phyloP scores from a whole-genome alignment of 306 rosid genomes.

The Castanea mollissima region DNA sequence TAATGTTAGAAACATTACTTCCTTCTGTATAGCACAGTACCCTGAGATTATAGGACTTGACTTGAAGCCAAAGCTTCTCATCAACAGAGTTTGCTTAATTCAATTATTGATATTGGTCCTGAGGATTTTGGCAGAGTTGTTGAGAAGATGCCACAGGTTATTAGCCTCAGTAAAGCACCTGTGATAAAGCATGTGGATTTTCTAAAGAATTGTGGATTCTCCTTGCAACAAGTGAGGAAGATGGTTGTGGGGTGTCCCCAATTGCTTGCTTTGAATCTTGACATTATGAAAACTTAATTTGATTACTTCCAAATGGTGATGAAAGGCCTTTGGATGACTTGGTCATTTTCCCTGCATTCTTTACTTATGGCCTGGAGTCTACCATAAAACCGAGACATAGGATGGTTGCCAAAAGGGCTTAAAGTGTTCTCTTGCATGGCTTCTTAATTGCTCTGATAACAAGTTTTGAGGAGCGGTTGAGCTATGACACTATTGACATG shows the following conservation, averaged over 20 bases:
- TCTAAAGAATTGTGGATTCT: slow-evolving; percentile 71
- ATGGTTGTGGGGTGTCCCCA: slow-evolving; percentile 87
- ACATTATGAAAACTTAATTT: slow-evolving; percentile 77
- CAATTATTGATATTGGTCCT: slow-evolving; percentile 50
- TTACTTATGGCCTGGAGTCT: slow-evolving; percentile 88
- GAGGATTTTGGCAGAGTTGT: slow-evolving; percentile 76
- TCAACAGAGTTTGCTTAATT: slow-evolving; percentile 60
- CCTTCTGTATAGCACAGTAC: slow-evolving; percentile 76
- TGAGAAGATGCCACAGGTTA: slow-evolving; percentile 94
- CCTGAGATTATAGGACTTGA: slow-evolving; percentile 87
- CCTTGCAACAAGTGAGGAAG: slow-evolving; percentile 51
- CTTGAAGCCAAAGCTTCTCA: slow-evolving; percentile 58
- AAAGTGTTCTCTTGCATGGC: slow-evolving; percentile 91
- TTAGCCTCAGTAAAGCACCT: slow-evolving; percentile 67
- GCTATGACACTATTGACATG: slow-evolving; percentile 84
- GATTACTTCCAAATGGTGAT: slow-evolving; percentile 64
- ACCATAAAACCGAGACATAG: slow-evolving; percentile 78
- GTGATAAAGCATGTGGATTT: slow-evolving; percentile 77
- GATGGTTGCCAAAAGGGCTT: slow-evolving; percentile 61
- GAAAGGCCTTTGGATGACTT: slow-evolving; percentile 81
- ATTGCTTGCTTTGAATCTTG: slow-evolving; percentile 82
- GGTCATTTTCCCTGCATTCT: slow-evolving; percentile 82
- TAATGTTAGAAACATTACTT: slow-evolving; percentile 53
- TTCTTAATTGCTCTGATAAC: slow-evolving; percentile 89
- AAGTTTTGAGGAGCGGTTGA: slow-evolving; percentile 87